Percentiles rank a stretch among this genome's conserved stretches.
These are phyloP conservation scores for Thelonectria olida DNA, from an alignment of 2,329 filamentous ascomycete genomes.

Conservation along the genomic window DNA sequence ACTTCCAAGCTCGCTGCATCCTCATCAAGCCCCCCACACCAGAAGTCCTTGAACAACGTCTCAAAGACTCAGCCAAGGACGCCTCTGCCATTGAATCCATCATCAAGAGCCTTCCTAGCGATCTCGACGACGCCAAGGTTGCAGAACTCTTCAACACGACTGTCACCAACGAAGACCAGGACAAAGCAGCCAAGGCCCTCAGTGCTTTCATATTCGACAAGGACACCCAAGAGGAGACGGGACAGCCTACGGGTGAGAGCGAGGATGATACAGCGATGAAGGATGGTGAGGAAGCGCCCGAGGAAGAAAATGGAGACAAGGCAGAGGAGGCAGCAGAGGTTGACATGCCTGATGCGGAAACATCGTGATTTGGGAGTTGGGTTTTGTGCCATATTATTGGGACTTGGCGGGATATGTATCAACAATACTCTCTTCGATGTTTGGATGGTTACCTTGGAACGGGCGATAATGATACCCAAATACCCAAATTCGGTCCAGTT, in stretches of 20 bases:
- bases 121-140: conserved; percentile 38
- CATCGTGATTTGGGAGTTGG: not conserved
- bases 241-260: conserved; percentile 10
- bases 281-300: conserved; percentile 18
- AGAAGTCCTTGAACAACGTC: conserved; percentile 40
- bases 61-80: conserved; percentile 39
- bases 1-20: conserved; percentile 64
- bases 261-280: conserved; percentile 35
- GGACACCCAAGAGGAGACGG: conserved; percentile 8
- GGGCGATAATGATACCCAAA: conserved; percentile 30
- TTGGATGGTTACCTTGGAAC: conserved; percentile 7
- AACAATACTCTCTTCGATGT: conserved; percentile 17
- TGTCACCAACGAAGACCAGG: conserved; percentile 41
- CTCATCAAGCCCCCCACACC: conserved; percentile 56
- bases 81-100: conserved; percentile 34
- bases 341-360: conserved; percentile 29
- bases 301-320: conserved; percentile 2
- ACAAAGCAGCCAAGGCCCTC: conserved; percentile 35
- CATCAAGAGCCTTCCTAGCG: conserved; percentile 31
- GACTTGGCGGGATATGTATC: conserved; percentile 1
- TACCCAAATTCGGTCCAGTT: not conserved
- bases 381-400: not conserved
- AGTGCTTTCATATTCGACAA: conserved; percentile 41
- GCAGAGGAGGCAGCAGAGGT: conserved; percentile 24
- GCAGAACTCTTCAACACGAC: conserved; percentile 40